Evolutionary conservation across 2,329 filamentous ascomycete species (phyloP), one percentile per base, ranked within the genome.

Genomic region (Alternaria triticimaculans): DNA sequence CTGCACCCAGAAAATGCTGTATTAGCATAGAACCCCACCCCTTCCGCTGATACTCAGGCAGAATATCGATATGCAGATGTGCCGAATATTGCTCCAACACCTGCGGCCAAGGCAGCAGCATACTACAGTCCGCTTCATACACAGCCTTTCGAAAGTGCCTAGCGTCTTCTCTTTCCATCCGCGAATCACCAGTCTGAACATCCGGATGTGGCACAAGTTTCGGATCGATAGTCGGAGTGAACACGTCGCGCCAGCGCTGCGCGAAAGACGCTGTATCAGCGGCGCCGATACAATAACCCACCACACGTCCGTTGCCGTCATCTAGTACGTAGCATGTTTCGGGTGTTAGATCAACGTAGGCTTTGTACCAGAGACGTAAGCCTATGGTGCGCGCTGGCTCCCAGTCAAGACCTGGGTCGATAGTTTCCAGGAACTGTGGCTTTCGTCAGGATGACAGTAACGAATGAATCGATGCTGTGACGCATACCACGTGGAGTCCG

Each of bases 221-320:
- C 0, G 55, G 51, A n/a, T 76, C 67, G 14, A 80, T 60, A 12
- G 48, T 58, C 1, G 73, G 72, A 21, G 72, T 60, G 48, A 79
- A 78, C 8, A 68, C 66, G 4, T 71, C 46, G n/a, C 64, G 69
- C 74, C 76, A 80, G 33, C 64, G 65, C 26, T 69, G 48, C 3
- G 69, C 67, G 43, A 80, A 79, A 4, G 43, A 41, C 5, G 53
- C 21, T 0, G 78, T 81, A 51, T 73, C 63, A 5, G 72, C 56
- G 0, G 78, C 72, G 11, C 79, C 79, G 49, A 81, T 76, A 25
- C 79, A 78, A 62, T 81, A 82, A n/a, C 79, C 79, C 6, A 81
- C 75, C 0, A 74, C 75, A 18, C 67, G 65, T 1, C 76, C 78
- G 15, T 62, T 54, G 28, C 75, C 76, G 56, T 75, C 69, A 51